Evolutionary conservation across 2,329 filamentous ascomycete species (phyloP).

Genomic region (Hypoxylon sp.): DNA sequence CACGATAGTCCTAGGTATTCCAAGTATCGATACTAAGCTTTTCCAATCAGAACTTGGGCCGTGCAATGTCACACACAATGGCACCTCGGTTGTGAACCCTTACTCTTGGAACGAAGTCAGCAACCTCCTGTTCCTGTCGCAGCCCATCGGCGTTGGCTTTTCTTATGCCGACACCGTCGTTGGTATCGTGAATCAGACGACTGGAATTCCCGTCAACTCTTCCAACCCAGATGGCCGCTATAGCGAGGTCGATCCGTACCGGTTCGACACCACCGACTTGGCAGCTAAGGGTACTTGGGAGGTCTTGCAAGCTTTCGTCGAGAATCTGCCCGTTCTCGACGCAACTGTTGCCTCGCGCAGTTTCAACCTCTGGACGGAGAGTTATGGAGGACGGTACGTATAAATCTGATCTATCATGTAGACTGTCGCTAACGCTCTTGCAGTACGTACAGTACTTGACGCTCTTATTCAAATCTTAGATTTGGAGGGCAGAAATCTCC

Average conservation of each 20-base stretch:
- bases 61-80: constrained; percentile 41
- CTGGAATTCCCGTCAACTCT: constrained; percentile 38
- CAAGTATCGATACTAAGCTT: not conserved
- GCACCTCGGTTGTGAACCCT: constrained; percentile 36
- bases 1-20: not conserved
- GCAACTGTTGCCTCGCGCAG: constrained; percentile 57
- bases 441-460: not conserved
- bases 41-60: constrained; percentile 41
- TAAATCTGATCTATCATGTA: not conserved
- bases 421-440: not conserved
- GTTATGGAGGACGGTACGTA: constrained; percentile 51
- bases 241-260: constrained; percentile 39
- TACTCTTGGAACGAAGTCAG: constrained; percentile 39
- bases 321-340: constrained; percentile 49
- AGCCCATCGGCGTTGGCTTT: constrained; percentile 44
- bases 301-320: constrained; percentile 42
- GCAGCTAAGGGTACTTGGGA: constrained; percentile 44
- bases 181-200: constrained; percentile 39
- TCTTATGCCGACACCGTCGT: constrained; percentile 42
- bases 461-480: not conserved
- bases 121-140: constrained; percentile 44
- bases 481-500: not conserved
- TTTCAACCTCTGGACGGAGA: constrained; percentile 68
- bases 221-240: constrained; percentile 44
- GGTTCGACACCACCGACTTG: constrained; percentile 41